Evolutionary conservation across 306 rosid genomes (phyloP), one percentile per base, ranked within the genome.

Genomic region (Acacia confusa): DNA sequence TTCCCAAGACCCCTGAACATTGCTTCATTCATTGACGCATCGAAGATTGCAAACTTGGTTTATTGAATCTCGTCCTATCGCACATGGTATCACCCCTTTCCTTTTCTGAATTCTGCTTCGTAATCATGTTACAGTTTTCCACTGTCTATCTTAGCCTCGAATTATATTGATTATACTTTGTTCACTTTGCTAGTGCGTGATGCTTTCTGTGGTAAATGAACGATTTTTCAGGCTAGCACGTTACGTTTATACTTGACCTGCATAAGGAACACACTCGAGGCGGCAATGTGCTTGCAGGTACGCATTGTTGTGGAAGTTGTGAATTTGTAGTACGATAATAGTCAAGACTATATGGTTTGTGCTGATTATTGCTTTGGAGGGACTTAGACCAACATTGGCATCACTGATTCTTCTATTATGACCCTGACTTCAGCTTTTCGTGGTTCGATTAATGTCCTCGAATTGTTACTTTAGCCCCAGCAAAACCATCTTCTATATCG

Each of bases 241-340:
- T 83, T 86, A 82, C 89, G 97, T 15, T 85, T 89, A 82, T 93
- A 95, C 87, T 85, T 95, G 89, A 85, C 93, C 57, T 95, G 98
- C 84, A 90, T 93, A 74, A 85, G 98, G 60, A 95, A 92, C 86
- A 95, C 99, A 6, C 98, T 95, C 20, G 94, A 95, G 53, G 99
- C 97, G 8, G 97, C 99, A 19, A 86, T 95, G 99, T 95, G 99
- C 87, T 89, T 95, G 47, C 99, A 95, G 92, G 98, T 94, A 81
- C 17, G 75, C 36, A 15, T 44, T 12, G 20, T 22, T 13, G 38
- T 14, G 57, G n/a, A 70, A 44, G 16, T 70, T 44, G 75, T 70
- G 74, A 40, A 44, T 43, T 70, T 44, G 36, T 14, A 13, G 75
- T 14, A 2, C 7, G 22, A 24, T 44, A 70, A 22, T 30, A 24